Conservation (phyloP, 257 asterid genomes). For the Rehmannia glutinosa region DNA sequence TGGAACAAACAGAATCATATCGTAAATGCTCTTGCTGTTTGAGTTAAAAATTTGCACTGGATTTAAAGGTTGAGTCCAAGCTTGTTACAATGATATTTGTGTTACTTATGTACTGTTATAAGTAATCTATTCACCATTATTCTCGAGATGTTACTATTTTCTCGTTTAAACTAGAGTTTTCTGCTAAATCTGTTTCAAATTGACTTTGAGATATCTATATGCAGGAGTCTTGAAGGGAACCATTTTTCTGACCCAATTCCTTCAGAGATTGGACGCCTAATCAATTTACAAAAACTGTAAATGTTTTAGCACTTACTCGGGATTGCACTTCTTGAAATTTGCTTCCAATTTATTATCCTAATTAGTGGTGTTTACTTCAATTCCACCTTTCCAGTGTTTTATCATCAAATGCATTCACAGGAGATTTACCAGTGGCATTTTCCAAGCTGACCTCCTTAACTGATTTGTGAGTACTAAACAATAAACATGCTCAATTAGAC, state of each 20-base stretch:
- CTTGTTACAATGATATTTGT: no score
- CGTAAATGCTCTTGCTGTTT: no score
- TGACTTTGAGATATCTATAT: constrained; percentile 17
- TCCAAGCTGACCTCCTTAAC: constrained; percentile 60
- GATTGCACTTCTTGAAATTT: background rate
- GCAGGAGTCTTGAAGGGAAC: constrained; percentile 92
- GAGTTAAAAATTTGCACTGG: no score
- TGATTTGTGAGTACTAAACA: constrained; percentile 77
- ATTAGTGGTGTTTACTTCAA: background rate
- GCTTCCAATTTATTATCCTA: constrained; percentile 8
- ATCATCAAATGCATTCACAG: constrained; percentile 74
- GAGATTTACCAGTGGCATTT: constrained; percentile 52
- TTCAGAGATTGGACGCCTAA: constrained; percentile 54
- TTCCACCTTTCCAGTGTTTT: constrained; percentile 39
- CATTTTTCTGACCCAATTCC: constrained; percentile 72
- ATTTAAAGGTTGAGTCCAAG: no score
- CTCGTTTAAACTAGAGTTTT: background rate
- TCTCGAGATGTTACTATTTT: no score
- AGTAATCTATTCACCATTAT: no score
- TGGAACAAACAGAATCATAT: background rate
- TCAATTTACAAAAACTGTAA: constrained; percentile 74
- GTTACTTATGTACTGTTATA: no score
- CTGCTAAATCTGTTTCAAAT: background rate
- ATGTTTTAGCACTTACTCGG: constrained; percentile 4
- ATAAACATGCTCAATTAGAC: no score